A percentile compares a stretch with the other conserved stretches of the same genome.
These are phyloP conservation scores for Cicer arietinum DNA, from an alignment of 306 rosid genomes.

Conservation along the genomic window DNA sequence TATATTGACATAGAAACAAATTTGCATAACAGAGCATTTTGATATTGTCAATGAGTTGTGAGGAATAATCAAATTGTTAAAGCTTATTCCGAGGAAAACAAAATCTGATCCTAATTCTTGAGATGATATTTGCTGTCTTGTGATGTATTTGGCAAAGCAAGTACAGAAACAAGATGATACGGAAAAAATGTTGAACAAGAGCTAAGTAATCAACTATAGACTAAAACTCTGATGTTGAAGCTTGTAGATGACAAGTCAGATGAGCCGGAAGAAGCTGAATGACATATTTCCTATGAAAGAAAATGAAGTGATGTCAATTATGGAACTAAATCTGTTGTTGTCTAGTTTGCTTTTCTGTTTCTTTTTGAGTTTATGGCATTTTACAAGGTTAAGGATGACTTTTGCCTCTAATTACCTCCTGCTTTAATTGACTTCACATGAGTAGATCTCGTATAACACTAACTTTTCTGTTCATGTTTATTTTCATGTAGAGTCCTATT, in stretches of 20 bases:
- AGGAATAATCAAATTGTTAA: not conserved
- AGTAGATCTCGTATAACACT: not conserved
- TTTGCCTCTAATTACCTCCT: slow-evolving; percentile 5
- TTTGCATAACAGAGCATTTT: not conserved
- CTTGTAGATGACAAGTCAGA: slow-evolving; percentile 4
- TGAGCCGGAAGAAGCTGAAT: slow-evolving; percentile 32
- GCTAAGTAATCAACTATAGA: slow-evolving; percentile 6
- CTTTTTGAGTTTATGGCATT: not conserved
- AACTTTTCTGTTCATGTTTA: slow-evolving; percentile 20
- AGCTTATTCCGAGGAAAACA: slow-evolving; percentile 4
- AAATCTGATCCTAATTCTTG: not conserved
- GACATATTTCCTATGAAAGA: not conserved
- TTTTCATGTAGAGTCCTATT: slow-evolving; percentile 10
- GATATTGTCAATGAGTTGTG: slow-evolving; percentile 1
- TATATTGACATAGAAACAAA: slow-evolving; percentile 3
- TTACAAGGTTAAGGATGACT: not conserved
- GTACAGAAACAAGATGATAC: slow-evolving; percentile 14
- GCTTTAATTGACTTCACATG: slow-evolving; percentile 13
- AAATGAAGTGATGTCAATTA: slow-evolving; percentile 16
- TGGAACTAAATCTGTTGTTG: slow-evolving; percentile 7
- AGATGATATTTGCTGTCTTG: slow-evolving; percentile 1
- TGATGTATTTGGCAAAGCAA: slow-evolving; percentile 21
- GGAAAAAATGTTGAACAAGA: slow-evolving; percentile 2
- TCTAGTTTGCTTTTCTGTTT: not conserved
- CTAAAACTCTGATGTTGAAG: slow-evolving; percentile 26